Percentiles rank a stretch among this genome's conserved stretches.
phyloP scores from a whole-genome alignment of 257 asterid species.

The Solanum paucissectum region DNA sequence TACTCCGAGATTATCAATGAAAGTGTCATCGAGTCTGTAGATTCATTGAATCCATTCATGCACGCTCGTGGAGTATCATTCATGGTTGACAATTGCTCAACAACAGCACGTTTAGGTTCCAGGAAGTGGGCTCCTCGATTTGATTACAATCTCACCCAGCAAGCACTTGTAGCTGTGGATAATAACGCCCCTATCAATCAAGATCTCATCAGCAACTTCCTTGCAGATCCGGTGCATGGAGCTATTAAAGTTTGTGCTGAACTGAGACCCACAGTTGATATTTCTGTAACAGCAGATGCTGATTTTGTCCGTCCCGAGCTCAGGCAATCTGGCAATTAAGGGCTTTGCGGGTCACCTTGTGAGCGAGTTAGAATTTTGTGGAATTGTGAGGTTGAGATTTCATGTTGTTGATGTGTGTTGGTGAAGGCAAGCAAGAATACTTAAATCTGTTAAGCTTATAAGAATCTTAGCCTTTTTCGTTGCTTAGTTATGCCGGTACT shows the following conservation, averaged over 20 bases:
- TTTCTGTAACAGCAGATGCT: conserved; percentile 81
- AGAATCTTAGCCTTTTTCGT: not conserved
- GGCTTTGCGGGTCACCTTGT: not conserved
- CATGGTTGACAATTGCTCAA: conserved; percentile 97
- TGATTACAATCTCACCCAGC: conserved; percentile 82
- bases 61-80: conserved; percentile 97
- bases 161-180: conserved; percentile 82
- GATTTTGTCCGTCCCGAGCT: conserved; percentile 93
- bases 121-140: conserved; percentile 97
- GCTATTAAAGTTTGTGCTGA: conserved; percentile 83
- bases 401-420: not conserved
- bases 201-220: conserved; percentile 84
- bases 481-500: not conserved
- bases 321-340: conserved; percentile 41
- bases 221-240: conserved; percentile 70
- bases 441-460: not conserved
- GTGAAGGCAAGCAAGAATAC: not conserved
- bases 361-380: not conserved
- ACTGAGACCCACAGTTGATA: conserved; percentile 91
- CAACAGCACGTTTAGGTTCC: conserved; percentile 87
- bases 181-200: conserved; percentile 45
- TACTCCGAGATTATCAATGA: conserved; percentile 90
- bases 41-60: conserved; percentile 92
- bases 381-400: not conserved
- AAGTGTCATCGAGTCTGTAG: conserved; percentile 86